Percentiles rank a stretch among this genome's conserved stretches.
These are phyloP conservation scores for Henckelia pumila DNA, from an alignment of 257 asterid genomes.

Conservation along the genomic window DNA sequence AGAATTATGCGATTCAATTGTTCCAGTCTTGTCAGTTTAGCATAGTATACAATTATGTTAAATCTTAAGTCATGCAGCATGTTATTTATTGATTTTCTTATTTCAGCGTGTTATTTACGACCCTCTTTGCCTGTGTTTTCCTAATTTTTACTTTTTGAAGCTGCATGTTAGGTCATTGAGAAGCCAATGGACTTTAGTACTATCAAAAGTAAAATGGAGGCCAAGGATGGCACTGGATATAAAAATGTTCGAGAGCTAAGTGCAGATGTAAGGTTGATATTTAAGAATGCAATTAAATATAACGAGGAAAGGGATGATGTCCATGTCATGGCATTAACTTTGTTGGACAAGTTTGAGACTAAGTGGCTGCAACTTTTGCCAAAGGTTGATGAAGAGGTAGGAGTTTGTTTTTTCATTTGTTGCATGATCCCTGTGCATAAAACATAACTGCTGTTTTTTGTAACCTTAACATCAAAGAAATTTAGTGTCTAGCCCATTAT, in stretches of 20 bases:
- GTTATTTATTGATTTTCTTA: slow-evolving; percentile 1
- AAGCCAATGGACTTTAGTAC: slow-evolving; percentile 98
- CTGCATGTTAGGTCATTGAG: slow-evolving; percentile 65
- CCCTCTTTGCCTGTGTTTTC: neutral
- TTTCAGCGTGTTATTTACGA: slow-evolving; percentile 9
- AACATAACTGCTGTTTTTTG: neutral
- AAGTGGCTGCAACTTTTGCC: slow-evolving; percentile 90
- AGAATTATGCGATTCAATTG: neutral
- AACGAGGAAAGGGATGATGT: slow-evolving; percentile 75
- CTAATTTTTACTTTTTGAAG: slow-evolving; percentile 1
- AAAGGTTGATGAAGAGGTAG: slow-evolving; percentile 93
- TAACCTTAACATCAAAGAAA: slow-evolving; percentile 1
- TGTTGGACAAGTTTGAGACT: slow-evolving; percentile 80
- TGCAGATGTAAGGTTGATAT: slow-evolving; percentile 81
- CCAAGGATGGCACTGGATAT: slow-evolving; percentile 74
- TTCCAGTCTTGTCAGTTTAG: neutral
- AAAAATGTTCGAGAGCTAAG: slow-evolving; percentile 82
- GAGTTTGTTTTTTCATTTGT: neutral
- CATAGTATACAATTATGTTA: neutral
- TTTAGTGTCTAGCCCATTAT: neutral
- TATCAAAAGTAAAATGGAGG: slow-evolving; percentile 79
- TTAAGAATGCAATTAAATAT: slow-evolving; percentile 90
- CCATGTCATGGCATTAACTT: slow-evolving; percentile 82
- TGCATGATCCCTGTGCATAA: neutral
- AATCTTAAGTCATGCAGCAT: neutral